Evolutionary conservation across 2,329 filamentous ascomycete species (phyloP), one percentile per base, ranked within the genome.

Genomic region (Aspergillus amoenus): DNA sequence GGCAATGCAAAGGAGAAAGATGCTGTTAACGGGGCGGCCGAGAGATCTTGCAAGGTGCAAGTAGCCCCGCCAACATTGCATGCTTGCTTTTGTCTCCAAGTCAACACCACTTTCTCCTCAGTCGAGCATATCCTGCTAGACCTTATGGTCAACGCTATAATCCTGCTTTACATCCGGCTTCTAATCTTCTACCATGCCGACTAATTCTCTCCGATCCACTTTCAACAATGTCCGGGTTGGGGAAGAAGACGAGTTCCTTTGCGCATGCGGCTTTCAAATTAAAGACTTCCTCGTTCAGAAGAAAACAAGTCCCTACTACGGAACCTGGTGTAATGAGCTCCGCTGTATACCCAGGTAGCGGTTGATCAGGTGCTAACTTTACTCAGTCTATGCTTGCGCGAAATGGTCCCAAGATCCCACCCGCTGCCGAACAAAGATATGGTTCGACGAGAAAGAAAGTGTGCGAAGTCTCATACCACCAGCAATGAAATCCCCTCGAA

Each of bases 171-270:
- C 3, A 11, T 30, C 3, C 27, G 27, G 27, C 9, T 11, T 30
- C 27, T 18, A 18, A 4, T 11, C 6, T 8, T 6, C 37, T 6
- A 13, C 24, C 17, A 52, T 57, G 55, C 30, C 34, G 12, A 18
- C 12, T 5, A 6, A 24, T 15, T 37, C n/a, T 0, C 13, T 49
- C 13, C 43, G 49, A 37, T 57, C 55, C 9, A 39, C 24, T 3
- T 53, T 57, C n/a, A 40, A 43, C 8, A 44, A 39, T 5, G 55
- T 52, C 39, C 18, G 27, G 12, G 49, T 53, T 21, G 24, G 53
- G n/a, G 55, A 30, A 8, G 49, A 57, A 5, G 49, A 39, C n/a
- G 44, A 39, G 13, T 46, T 53, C 13, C 15, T 57, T 11, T 57
- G 55, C 22, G n/a, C 34, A 17, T 57, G 55, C 21, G 55, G 55